Base-by-base conservation (phyloP, 1,284 basidiomycete genomes). In the Ganoderma multipileum region DNA sequence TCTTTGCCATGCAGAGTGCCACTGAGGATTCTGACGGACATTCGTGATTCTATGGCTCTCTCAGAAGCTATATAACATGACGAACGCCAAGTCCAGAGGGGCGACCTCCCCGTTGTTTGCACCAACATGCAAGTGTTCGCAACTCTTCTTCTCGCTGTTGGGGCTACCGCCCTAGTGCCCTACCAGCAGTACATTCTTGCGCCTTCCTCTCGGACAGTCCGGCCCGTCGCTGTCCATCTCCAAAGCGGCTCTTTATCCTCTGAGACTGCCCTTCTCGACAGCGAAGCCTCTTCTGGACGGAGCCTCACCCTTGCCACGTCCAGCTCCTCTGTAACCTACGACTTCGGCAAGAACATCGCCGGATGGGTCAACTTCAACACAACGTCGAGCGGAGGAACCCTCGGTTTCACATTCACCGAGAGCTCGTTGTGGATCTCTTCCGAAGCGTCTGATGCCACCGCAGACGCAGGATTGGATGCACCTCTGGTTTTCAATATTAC, bases 301-400 rank as follows among this genome's bases (percentile, higher is more conserved):
- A 20, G 36, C 12, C 69, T 70, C 16, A 39, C 55, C 14, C 67
- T 70, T 6, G 26, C 33, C 4, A 58, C 36, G 0, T 68, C 59
- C 61, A 70, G 67, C 62, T 44, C 67, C 23, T 70, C 71, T 4
- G 69, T 69, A 36, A 70, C 71, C 39, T 72, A 72, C 38, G 71
- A 72, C 64, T 72, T 72, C 33, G 71, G 71, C 59, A 72, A 72
- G 58, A 72, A 70, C 58, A 67, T 72, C 54, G 69, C 63, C 2
- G 71, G 71, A 3, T 66, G 63, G 67, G 67, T 72, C 63, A 67
- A 66, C 47, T 63, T 72, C 36, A 57, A 70, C 39, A n/a, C 65
- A 14, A 41, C 61, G 3, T 72, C 71, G 44, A 20, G 20, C 30
- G 12, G n/a, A 30, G 71, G 68, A 2, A 70, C 52, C 54, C 38